Percentiles rank a stretch among this genome's conserved stretches.
Conservation (phyloP, 179 eudicot species). For the Actinidia chinensis region DNA sequence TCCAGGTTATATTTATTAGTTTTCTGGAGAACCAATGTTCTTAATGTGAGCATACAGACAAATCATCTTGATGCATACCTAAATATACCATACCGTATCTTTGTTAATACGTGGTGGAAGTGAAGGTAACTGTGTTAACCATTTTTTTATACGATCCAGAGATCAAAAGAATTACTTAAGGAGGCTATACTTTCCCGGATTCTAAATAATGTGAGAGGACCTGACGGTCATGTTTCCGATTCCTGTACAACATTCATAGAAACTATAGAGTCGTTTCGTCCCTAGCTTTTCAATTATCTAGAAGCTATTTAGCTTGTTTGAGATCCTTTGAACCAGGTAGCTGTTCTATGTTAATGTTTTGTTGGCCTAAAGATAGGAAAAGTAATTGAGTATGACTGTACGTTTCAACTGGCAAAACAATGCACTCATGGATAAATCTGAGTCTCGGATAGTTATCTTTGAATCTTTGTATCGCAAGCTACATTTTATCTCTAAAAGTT, state of each 20-base stretch:
- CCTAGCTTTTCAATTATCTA: not conserved
- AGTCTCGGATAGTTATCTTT: not conserved
- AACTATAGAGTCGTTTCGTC: slow-evolving; percentile 65
- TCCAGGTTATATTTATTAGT: too few relatives aligned
- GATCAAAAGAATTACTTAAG: slow-evolving; percentile 82
- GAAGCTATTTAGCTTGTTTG: too few relatives aligned
- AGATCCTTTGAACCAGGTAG: not conserved
- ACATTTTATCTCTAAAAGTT: too few relatives aligned
- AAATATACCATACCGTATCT: too few relatives aligned
- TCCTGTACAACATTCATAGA: slow-evolving; percentile 73
- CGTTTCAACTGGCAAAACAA: not conserved
- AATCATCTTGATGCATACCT: too few relatives aligned
- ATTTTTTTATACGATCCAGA: too few relatives aligned
- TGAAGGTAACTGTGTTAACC: too few relatives aligned
- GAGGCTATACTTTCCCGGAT: slow-evolving; percentile 83
- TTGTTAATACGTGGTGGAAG: too few relatives aligned
- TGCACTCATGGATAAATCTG: not conserved
- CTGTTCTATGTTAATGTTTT: not conserved
- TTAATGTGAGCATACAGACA: too few relatives aligned
- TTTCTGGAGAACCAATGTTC: too few relatives aligned
- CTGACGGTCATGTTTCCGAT: slow-evolving; percentile 44
- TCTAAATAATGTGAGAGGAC: slow-evolving; percentile 71
- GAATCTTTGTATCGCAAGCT: too few relatives aligned
- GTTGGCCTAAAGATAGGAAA: not conserved
- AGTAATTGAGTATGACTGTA: not conserved